Conservation (phyloP, 257 asterid species). For the Nicotiana tomentosiformis region DNA sequence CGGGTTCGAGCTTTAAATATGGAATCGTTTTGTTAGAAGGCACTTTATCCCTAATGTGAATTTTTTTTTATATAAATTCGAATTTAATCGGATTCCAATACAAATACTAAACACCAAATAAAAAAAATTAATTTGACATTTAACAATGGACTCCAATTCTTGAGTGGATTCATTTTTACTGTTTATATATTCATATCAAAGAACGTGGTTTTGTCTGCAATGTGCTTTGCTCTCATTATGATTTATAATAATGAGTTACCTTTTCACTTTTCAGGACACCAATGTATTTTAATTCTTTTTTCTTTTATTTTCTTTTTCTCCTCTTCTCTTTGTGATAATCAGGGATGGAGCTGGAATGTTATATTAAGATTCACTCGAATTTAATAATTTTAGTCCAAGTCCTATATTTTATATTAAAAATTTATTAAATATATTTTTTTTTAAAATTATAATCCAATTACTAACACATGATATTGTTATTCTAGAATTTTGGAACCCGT, state of each 20-base stretch:
- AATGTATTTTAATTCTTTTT: neutral
- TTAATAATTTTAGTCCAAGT: too few species aligned
- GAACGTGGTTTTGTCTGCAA: constrained; percentile 4
- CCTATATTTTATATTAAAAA: too few species aligned
- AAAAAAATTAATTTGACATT: neutral
- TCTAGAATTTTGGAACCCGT: too few species aligned
- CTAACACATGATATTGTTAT: too few species aligned
- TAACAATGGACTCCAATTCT: neutral
- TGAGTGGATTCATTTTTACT: neutral
- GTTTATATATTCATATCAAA: neutral
- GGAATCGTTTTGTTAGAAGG: too few species aligned
- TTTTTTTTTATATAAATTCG: too few species aligned
- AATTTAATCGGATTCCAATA: too few species aligned
- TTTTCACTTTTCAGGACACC: neutral
- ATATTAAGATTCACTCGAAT: accelerated
- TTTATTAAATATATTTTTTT: too few species aligned
- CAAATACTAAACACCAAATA: too few species aligned
- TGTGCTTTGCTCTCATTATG: neutral
- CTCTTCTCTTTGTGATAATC: neutral
- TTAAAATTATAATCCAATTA: too few species aligned
- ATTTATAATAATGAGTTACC: neutral
- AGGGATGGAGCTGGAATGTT: too few species aligned
- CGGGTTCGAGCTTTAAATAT: accelerated
- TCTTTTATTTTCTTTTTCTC: neutral
- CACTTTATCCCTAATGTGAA: too few species aligned